Base-by-base conservation (phyloP, 805 yeast species). In the Komagataella mondaviorum region DNA sequence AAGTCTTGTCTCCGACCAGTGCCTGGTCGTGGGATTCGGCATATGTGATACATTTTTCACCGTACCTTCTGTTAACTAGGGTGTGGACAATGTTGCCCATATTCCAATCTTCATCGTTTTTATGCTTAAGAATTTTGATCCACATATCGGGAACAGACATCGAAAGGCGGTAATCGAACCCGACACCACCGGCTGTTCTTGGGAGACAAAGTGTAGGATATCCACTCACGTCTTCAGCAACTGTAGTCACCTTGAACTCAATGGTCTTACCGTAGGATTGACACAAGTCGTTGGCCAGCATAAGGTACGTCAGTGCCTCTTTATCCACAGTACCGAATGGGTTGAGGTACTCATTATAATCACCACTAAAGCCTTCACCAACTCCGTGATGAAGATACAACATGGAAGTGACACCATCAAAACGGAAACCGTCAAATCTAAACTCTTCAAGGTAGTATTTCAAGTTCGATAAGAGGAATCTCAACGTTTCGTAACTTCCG, bases 101-200 rank as follows among this genome's bases (percentile, higher is more conserved):
- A 60, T 90, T 88, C 99, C 99, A 91, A 50, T 88, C 84, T 54
- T 90, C 96, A 65, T 91, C 98, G 47, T 68, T 62, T 53, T 75
- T 69, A 63, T 90, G 97, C 63, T 93, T 91, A 58, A 91, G 69
- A 48, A 89, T 67, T 66, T 93, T 93, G 70, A 91, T 91, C 99
- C 99, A 91, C 98, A 91, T 91, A 66, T 91, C 99, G 3, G 99
- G 99, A 54, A 91, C 73, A 1, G 98, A 97, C 99, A 91, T 91
- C 2, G 96, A 93, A 51, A 91, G 73, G 55, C 98, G 75, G 66
- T 91, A 91, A 64, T 90, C 93, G 61, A 91, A 91, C 0, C 97
- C 99, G 55, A 85, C 82, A 52, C 99, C 99, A 49, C 98, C 98
- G 22, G 71, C 63, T 0, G 58, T 50, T 49, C 87, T 74, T 5